These are phyloP conservation scores for Chloranthus sessilifolius DNA, from an alignment of 164 flowering plant species.

Conservation along the genomic window DNA sequence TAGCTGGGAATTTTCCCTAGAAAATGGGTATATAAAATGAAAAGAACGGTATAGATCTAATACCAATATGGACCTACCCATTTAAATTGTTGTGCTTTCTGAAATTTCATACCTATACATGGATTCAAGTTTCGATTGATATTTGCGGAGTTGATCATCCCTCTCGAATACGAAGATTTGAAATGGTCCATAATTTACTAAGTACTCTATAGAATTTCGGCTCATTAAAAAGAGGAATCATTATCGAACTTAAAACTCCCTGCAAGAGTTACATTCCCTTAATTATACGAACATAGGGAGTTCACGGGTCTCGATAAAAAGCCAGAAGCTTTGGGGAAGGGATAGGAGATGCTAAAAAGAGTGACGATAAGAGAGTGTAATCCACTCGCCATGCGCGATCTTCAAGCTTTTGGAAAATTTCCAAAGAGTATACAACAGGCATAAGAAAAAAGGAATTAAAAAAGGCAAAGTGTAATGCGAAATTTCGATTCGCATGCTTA, in stretches of 20 bases:
- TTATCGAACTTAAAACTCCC: too few species aligned
- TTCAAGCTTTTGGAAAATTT: too few species aligned
- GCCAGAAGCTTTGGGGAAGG: background rate
- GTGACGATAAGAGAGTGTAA: background rate
- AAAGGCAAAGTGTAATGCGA: too few species aligned
- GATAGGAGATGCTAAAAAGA: background rate
- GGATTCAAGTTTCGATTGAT: background rate
- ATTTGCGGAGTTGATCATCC: slow-evolving; percentile 1
- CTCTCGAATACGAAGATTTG: slow-evolving; percentile 4
- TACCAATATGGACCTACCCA: background rate
- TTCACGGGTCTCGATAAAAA: background rate
- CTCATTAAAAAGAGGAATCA: background rate
- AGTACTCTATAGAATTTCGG: background rate
- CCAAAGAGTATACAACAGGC: too few species aligned
- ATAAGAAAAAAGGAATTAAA: too few species aligned
- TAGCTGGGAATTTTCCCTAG: background rate
- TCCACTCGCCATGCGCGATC: too few species aligned
- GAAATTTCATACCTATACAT: background rate
- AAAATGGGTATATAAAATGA: background rate
- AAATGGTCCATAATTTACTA: slow-evolving; percentile 4
- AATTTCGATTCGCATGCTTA: too few species aligned
- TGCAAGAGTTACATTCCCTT: background rate
- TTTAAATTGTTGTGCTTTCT: background rate
- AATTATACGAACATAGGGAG: background rate
- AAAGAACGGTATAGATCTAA: background rate